A percentile compares a stretch with the other conserved stretches of the same genome.
These are phyloP conservation scores for Perkinsus olseni DNA, from an alignment of 169 alveolate genomes.

Conservation along the genomic window DNA sequence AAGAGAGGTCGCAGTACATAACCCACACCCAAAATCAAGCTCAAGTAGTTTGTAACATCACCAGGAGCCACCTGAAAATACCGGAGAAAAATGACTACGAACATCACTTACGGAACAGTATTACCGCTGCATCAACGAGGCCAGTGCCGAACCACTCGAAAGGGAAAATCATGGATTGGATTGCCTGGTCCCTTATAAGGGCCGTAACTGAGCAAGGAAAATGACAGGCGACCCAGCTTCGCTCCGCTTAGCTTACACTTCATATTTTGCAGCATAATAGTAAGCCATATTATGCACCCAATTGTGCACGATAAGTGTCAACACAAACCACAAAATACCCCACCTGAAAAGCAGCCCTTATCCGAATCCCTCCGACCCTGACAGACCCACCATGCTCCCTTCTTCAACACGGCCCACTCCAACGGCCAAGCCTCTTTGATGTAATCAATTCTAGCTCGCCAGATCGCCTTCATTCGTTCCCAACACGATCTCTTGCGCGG, in stretches of 20 bases:
- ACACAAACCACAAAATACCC: background rate
- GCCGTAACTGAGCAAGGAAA: background rate
- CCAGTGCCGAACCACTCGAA: background rate
- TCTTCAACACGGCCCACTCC: background rate
- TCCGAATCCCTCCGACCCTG: background rate
- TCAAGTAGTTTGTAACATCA: background rate
- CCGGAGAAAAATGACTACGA: too few species aligned
- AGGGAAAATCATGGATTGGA: background rate
- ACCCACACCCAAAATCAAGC: background rate
- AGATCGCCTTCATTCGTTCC: background rate
- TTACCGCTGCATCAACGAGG: background rate
- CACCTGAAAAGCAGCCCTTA: background rate
- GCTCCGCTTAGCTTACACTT: background rate
- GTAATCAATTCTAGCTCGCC: background rate
- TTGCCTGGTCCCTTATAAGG: background rate
- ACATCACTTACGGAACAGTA: too few species aligned
- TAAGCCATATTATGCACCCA: background rate
- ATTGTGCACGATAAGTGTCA: background rate
- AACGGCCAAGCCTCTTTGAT: background rate
- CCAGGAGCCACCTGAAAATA: background rate
- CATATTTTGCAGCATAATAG: background rate
- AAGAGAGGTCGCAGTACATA: background rate
- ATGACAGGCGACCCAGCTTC: background rate
- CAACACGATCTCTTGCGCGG: background rate
- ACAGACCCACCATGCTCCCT: background rate